Base-by-base conservation (phyloP, 1,284 basidiomycete species). In the Cronartium quercuum region DNA sequence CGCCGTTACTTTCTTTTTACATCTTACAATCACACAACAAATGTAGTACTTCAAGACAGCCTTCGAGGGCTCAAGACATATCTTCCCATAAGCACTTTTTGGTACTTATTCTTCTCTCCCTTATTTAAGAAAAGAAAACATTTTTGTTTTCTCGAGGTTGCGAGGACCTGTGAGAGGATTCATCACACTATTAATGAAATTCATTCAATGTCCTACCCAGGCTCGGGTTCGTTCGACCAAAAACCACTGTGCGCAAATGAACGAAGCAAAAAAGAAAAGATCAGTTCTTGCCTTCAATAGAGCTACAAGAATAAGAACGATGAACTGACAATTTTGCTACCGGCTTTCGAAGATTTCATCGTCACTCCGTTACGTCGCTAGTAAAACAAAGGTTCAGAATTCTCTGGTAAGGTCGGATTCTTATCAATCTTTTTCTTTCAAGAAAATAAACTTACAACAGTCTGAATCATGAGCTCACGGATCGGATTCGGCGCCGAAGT, bases 281-380 rank as follows among this genome's bases (percentile, higher is more conserved):
- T 75, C 13, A 66, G 29, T 42, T 51, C 21, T 12, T 34, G 35
- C 34, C 18, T 12, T 63, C 35, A 15, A 62, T 62, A n/a, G 13
- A 47, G 55, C 7, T 6, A 41, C 1, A 21, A 12, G 37, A 7
- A 42, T 29, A 12, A 47, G 2, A 42, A 34, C 6, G 21, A 7
- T 3, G 57, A 21, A 63, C 71, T 66, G 34, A 75, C 71, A 24
- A 75, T 75, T 21, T 75, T 75, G 24, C 71, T 75, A 24, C 71
- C 71, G 4, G 71, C 71, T 44, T 75, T 75, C 7, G 71, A 75
- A 51, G 71, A 75, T 44, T 75, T 75, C 71, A 75, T 75, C n/a
- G 71, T 75, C 35, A 75, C 71, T 29, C 71, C 71, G 58, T 75
- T 66, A 61, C 71, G 51, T 38, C 71, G 38, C 71, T 75, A 37